These are phyloP conservation scores for Sporothrix pseudoabietina DNA, from an alignment of 2,329 filamentous ascomycete species.

Conservation along the genomic window DNA sequence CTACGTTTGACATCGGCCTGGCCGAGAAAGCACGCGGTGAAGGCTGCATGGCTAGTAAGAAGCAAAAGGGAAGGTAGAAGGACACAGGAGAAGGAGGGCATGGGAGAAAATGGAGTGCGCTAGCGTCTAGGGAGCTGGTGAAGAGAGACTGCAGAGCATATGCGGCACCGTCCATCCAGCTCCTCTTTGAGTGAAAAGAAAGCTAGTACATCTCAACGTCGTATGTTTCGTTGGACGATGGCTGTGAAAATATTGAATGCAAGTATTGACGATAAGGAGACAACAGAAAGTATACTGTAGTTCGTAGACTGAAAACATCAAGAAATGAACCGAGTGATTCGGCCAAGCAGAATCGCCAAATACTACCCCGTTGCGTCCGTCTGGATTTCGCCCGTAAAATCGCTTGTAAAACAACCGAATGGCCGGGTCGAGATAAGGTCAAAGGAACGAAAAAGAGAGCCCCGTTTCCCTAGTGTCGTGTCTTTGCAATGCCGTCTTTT, in stretches of 20 bases:
- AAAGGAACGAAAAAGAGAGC: background rate
- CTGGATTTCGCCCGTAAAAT: background rate
- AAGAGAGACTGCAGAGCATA: background rate
- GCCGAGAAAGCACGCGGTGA: background rate
- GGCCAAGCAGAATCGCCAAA: background rate
- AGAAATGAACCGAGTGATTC: background rate
- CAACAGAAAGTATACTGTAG: too few relatives aligned
- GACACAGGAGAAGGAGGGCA: background rate
- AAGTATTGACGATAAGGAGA: background rate
- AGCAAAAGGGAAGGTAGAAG: background rate
- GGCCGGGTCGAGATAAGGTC: background rate
- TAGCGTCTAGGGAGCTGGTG: background rate
- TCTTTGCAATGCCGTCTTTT: background rate
- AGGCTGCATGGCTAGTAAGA: background rate
- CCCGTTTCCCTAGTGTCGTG: background rate
- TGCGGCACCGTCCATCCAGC: background rate
- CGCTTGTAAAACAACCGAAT: background rate
- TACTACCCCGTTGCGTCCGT: background rate
- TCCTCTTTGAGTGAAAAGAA: background rate
- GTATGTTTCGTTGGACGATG: background rate
- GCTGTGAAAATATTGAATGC: background rate
- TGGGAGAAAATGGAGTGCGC: background rate
- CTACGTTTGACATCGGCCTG: background rate
- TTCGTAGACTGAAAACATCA: background rate
- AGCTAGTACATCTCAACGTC: background rate